Conservation (phyloP, 2,329 filamentous ascomycete species). For the Epichloe brachyelytri region DNA sequence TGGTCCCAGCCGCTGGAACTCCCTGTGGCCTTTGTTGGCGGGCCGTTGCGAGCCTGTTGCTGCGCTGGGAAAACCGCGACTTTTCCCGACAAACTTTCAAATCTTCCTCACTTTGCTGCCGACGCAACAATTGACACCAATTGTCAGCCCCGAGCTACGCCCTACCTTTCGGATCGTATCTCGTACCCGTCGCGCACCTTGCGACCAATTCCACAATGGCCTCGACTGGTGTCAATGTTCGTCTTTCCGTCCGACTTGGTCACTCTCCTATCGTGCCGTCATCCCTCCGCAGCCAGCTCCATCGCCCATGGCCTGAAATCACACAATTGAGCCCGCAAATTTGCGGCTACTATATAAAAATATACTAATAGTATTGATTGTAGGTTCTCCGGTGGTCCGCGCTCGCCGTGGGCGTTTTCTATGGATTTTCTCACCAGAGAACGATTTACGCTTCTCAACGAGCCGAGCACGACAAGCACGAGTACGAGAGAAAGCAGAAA, state of each 20-base stretch:
- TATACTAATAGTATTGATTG: slow-evolving; percentile 17
- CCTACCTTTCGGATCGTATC: slow-evolving; percentile 22
- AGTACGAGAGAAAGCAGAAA: slow-evolving; percentile 82
- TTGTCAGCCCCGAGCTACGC: slow-evolving; percentile 24
- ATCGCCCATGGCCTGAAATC: slow-evolving; percentile 10
- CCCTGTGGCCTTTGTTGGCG: slow-evolving; percentile 3
- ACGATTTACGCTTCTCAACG: slow-evolving; percentile 61
- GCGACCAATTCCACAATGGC: slow-evolving; percentile 42
- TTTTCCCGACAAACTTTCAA: slow-evolving; percentile 32
- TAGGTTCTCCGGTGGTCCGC: slow-evolving; percentile 97
- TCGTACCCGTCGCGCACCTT: slow-evolving; percentile 27
- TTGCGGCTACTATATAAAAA: neutral
- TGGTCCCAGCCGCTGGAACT: neutral
- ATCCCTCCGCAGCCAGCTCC: neutral
- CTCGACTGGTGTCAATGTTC: slow-evolving; percentile 57
- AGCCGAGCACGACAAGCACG: slow-evolving; percentile 57
- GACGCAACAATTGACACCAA: slow-evolving; percentile 29
- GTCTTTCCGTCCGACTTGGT: slow-evolving; percentile 17
- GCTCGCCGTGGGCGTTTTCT: slow-evolving; percentile 81
- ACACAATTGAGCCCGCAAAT: neutral
- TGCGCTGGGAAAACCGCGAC: slow-evolving; percentile 29
- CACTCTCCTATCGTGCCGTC: slow-evolving; percentile 11
- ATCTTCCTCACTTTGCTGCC: slow-evolving; percentile 25
- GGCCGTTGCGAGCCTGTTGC: slow-evolving; percentile 7
- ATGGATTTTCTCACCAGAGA: slow-evolving; percentile 90